A percentile compares a stretch with the other conserved stretches of the same genome.
phyloP scores from a whole-genome alignment of 495 filamentous ascomycete genomes.

The Pyrenopolyporus hunteri region DNA sequence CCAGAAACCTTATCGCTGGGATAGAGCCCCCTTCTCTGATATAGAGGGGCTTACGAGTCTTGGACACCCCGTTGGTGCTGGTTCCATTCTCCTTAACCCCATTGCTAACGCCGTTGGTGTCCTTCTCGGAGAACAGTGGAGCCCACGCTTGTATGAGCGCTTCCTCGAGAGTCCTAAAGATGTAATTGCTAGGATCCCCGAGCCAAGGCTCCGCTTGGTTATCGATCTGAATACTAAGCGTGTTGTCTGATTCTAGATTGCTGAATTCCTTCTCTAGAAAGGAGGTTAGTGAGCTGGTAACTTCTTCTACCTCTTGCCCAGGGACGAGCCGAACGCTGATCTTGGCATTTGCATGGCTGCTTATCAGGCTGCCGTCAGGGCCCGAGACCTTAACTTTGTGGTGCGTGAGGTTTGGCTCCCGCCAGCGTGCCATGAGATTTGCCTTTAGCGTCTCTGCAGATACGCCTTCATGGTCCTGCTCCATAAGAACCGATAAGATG shows the following conservation, averaged over 20 bases:
- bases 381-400: slow-evolving; percentile 92
- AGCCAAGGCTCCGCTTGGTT: slow-evolving; percentile 97
- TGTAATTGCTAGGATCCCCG: slow-evolving; percentile 86
- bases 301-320: slow-evolving; percentile 80
- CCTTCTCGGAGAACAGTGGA: slow-evolving; percentile 40
- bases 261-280: slow-evolving; percentile 77
- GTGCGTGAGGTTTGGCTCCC: slow-evolving; percentile 92
- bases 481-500: slow-evolving; percentile 76
- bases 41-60: slow-evolving; percentile 70
- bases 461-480: slow-evolving; percentile 68
- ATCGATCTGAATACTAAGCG: slow-evolving; percentile 80
- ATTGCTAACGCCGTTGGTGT: slow-evolving; percentile 1
- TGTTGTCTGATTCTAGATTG: slow-evolving; percentile 76
- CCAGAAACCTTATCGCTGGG: slow-evolving; percentile 88
- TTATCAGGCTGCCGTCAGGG: slow-evolving; percentile 85
- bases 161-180: slow-evolving; percentile 86
- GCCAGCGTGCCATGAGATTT: slow-evolving; percentile 90
- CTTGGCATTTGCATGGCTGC: slow-evolving; percentile 80
- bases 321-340: slow-evolving; percentile 93
- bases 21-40: slow-evolving; percentile 96
- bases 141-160: slow-evolving; percentile 87
- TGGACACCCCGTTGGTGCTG: slow-evolving; percentile 22
- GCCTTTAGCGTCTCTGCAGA: slow-evolving; percentile 71
- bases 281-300: slow-evolving; percentile 67
- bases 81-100: background rate